Evolutionary conservation across 1,284 basidiomycete species (phyloP), one percentile per base, ranked within the genome.

Genomic region (Mycosarcoma maydis): DNA sequence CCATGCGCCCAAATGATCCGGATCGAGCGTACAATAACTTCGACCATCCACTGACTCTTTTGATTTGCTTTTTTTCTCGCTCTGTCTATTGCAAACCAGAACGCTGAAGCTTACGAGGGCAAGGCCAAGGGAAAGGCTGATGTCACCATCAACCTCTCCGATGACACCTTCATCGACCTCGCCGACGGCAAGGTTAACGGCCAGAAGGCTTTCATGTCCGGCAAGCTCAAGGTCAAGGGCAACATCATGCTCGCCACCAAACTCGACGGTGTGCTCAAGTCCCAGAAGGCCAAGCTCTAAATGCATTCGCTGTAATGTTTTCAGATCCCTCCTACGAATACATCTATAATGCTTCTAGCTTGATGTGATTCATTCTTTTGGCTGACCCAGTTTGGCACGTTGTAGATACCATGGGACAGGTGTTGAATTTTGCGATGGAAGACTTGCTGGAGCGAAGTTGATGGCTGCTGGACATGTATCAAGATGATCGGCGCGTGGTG

Each of bases 121-220:
- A 77, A 77, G 72, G 73, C 78, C 37, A 80, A 80, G 73, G 70
- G 67, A 67, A 81, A 81, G 76, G 80, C 80, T 41, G 80, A 81
- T 64, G 79, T 80, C 56, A 76, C 76, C 48, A 80, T 81, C 78
- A 79, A 76, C 78, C 67, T 71, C 20, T 45, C 59, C 51, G 78
- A 81, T 60, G 80, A 81, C 69, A 76, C 74, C 50, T 80, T 80
- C 51, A 68, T 73, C 44, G 76, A 80, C 69, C 76, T 81, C 51
- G 78, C 78, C 45, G 77, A 79, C 37, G 80, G 80, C 64, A 80
- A 81, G 70, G 58, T 81, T 69, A 81, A 81, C 68, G 80, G 80
- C 49, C 80, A 81, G 69, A 81, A 81, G 75, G 80, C 80, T 34
- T 81, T 81, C 76, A 80, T 81, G 80, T 71, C 69, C 43, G 75